Percentiles rank a stretch among this genome's conserved stretches.
These are phyloP conservation scores for Botrytis fragariae DNA, from an alignment of 2,329 filamentous ascomycete species.

Conservation along the genomic window DNA sequence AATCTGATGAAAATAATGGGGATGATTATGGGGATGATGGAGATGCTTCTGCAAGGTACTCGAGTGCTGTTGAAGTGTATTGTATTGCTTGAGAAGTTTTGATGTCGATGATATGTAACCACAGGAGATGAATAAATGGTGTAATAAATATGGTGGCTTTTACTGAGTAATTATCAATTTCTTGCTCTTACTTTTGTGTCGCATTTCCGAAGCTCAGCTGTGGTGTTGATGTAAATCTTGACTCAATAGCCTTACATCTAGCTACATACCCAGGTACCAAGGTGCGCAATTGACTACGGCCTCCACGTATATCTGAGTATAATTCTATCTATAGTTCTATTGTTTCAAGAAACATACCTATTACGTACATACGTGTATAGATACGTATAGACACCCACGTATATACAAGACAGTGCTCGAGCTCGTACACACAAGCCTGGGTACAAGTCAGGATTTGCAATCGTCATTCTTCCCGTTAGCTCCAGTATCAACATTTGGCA, in stretches of 20 bases:
- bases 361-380: not conserved
- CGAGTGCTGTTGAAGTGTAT: not conserved
- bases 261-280: not conserved
- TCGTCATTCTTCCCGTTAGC: not conserved
- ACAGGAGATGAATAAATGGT: not conserved
- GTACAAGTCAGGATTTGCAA: not conserved
- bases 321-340: not conserved
- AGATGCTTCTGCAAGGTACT: slow-evolving; percentile 7
- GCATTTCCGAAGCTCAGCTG: not conserved
- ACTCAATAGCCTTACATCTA: not conserved
- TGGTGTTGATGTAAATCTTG: not conserved
- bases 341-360: not conserved
- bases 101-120: not conserved
- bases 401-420: not conserved
- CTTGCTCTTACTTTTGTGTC: not conserved
- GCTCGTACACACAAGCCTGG: not conserved
- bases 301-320: not conserved
- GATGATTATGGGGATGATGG: not conserved
- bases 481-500: not conserved
- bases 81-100: not conserved
- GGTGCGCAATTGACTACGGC: not conserved
- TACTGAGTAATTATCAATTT: not conserved
- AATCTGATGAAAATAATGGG: not conserved
- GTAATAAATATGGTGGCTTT: not conserved
- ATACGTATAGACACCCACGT: not conserved